Conservation (phyloP, 768 basidiomycete genomes). For the Pleurotus tuber-regium region DNA sequence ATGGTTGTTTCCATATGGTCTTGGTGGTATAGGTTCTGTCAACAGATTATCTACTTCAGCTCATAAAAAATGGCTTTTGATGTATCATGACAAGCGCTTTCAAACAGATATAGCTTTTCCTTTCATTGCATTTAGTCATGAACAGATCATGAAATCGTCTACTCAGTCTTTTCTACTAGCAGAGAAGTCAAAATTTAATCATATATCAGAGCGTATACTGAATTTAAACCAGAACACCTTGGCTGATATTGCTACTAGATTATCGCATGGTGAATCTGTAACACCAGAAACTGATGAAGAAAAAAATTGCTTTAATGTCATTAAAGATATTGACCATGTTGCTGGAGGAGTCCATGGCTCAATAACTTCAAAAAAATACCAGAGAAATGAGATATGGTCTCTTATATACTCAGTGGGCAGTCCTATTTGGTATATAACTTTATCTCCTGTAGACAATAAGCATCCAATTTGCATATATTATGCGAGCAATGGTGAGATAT, state of each 20-base stretch:
- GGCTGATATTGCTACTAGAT: slow-evolving; percentile 14
- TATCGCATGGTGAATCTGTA: slow-evolving; percentile 23
- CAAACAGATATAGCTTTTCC: too few species aligned
- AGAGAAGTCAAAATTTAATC: slow-evolving; percentile 23
- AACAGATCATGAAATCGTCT: slow-evolving; percentile 22
- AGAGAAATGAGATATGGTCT: not conserved
- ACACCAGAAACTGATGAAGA: slow-evolving; percentile 28
- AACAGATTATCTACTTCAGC: slow-evolving; percentile 12
- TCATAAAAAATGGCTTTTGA: slow-evolving; percentile 27
- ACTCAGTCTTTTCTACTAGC: slow-evolving; percentile 26
- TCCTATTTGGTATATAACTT: too few species aligned
- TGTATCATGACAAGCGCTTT: too few species aligned
- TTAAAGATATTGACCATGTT: slow-evolving; percentile 34
- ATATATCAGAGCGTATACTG: slow-evolving; percentile 21
- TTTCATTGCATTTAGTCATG: too few species aligned
- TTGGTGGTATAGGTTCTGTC: slow-evolving; percentile 24
- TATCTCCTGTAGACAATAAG: not conserved
- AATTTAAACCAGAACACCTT: slow-evolving; percentile 21
- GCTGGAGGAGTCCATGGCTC: slow-evolving; percentile 28
- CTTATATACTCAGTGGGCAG: too few species aligned
- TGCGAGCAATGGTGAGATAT: not conserved
- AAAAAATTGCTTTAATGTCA: slow-evolving; percentile 29
- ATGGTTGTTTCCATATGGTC: slow-evolving; percentile 40
- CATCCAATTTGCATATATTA: too few species aligned
- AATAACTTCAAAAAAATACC: not conserved